Conservation (phyloP, 2,329 filamentous ascomycete genomes). For the Nothophaeocryptopus gaeumannii region DNA sequence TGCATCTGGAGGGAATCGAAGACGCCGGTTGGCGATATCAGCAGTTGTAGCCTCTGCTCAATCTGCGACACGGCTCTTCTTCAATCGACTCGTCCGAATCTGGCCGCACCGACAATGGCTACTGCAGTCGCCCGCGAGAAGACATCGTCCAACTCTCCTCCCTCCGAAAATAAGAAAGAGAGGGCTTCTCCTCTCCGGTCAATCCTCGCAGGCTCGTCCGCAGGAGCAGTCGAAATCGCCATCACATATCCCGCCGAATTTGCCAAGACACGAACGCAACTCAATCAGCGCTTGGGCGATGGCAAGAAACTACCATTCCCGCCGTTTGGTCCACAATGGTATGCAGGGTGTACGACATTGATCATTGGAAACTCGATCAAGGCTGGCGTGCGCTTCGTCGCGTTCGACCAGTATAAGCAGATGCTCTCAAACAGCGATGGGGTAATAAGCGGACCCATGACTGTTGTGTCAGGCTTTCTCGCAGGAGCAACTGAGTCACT, state of each 20-base stretch:
- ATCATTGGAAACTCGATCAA: constrained; percentile 97
- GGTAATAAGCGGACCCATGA: constrained; percentile 83
- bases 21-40: too few species aligned
- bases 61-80: too few species aligned
- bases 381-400: constrained; percentile 92
- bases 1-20: too few species aligned
- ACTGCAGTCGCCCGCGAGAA: too few species aligned
- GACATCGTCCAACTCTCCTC: constrained; percentile 1
- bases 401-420: constrained; percentile 90
- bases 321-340: constrained; percentile 91
- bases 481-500: constrained; percentile 92
- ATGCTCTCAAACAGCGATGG: constrained; percentile 79
- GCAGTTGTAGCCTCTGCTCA: too few species aligned
- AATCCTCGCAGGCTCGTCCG: constrained; percentile 87
- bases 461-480: constrained; percentile 89
- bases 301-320: constrained; percentile 92
- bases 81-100: too few species aligned
- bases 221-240: constrained; percentile 90
- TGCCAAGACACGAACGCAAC: constrained; percentile 90
- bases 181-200: constrained; percentile 80
- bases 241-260: constrained; percentile 97
- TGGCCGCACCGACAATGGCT: too few species aligned
- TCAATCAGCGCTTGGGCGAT: constrained; percentile 78
- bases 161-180: constrained; percentile 26
- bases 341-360: constrained; percentile 93